A percentile compares a stretch with the other conserved stretches of the same genome.
These are phyloP conservation scores for Ostreobium quekettii DNA, from an alignment of 139 green algal species.

Conservation along the genomic window DNA sequence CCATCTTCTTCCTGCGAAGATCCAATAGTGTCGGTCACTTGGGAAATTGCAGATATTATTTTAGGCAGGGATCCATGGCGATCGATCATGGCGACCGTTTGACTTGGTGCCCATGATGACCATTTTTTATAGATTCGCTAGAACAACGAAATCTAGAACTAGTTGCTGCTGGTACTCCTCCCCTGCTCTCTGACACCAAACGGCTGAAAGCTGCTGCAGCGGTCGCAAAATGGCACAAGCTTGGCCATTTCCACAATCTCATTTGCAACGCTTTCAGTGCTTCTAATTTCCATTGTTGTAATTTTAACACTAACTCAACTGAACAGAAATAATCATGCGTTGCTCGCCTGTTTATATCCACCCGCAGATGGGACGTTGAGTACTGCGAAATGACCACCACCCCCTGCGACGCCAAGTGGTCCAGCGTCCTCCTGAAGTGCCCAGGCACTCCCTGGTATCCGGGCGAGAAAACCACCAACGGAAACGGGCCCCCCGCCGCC, in stretches of 20 bases:
- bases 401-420: background rate
- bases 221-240: background rate
- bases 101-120: background rate
- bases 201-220: background rate
- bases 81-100: too few relatives aligned
- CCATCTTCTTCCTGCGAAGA: background rate
- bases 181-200: background rate
- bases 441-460: background rate
- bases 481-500: background rate
- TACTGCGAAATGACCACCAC: background rate
- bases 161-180: background rate
- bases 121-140: background rate
- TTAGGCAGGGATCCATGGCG: too few relatives aligned
- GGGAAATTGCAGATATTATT: background rate
- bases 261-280: slow-evolving; percentile 1
- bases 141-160: background rate
- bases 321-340: background rate
- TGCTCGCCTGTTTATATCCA: background rate
- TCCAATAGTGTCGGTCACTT: background rate
- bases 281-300: too few relatives aligned
- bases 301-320: background rate
- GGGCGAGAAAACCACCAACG: background rate
- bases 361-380: background rate
- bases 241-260: background rate
- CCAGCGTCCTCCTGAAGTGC: background rate